Evolutionary conservation across 2,329 filamentous ascomycete species (phyloP).

Genomic region (Fonsecaea monophora): DNA sequence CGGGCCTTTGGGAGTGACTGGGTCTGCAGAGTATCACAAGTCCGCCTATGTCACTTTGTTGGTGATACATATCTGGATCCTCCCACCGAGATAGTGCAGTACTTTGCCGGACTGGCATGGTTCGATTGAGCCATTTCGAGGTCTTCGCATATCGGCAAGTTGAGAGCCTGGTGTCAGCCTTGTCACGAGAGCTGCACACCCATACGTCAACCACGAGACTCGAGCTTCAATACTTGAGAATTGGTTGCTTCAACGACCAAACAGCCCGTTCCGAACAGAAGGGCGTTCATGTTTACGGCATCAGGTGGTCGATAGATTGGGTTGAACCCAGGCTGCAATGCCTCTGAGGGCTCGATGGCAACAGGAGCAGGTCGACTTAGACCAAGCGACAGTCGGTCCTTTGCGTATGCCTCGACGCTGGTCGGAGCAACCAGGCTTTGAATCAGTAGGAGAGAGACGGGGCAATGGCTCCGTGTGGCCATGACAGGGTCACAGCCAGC

Average conservation of each 20-base stretch:
- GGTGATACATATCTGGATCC: neutral
- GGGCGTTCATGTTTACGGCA: neutral
- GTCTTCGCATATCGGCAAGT: neutral
- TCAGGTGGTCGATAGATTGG: neutral
- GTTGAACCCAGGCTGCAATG: neutral
- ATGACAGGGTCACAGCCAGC: neutral
- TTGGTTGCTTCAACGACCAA: neutral
- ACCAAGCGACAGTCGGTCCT: neutral
- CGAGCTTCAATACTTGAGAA: neutral
- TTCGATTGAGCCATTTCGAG: neutral
- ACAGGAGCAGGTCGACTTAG: neutral
- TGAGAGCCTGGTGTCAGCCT: neutral
- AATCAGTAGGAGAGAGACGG: neutral
- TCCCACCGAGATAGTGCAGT: neutral
- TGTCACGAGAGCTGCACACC: neutral
- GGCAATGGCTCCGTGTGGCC: neutral
- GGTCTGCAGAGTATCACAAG: neutral
- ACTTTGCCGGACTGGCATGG: neutral
- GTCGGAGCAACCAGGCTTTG: neutral
- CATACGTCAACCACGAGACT: neutral
- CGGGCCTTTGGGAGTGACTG: neutral
- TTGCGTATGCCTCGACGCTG: neutral
- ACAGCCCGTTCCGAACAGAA: neutral
- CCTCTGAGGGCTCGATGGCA: neutral
- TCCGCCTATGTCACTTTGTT: neutral